Conservation (phyloP, 2,329 filamentous ascomycete species). For the Diaporthe helianthi region DNA sequence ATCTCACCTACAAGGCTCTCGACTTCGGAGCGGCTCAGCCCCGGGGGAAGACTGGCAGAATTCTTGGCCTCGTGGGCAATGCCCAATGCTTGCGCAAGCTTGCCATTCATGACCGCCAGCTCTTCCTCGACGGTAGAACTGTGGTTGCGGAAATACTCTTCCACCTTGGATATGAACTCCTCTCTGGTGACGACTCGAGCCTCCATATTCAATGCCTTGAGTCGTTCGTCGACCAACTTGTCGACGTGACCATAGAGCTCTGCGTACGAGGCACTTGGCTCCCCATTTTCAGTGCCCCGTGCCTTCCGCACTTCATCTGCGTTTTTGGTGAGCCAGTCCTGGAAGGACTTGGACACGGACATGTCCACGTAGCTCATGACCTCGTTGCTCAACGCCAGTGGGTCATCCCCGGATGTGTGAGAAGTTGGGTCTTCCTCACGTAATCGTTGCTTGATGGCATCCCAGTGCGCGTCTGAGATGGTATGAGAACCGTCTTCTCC, state of each 20-base stretch:
- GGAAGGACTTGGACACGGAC: conserved; percentile 53
- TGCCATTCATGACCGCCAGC: conserved; percentile 46
- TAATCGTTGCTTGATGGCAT: conserved; percentile 52
- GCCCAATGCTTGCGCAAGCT: conserved; percentile 36
- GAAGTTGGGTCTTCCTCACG: conserved; percentile 43
- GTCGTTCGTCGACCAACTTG: conserved; percentile 43
- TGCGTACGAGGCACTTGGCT: conserved; percentile 17
- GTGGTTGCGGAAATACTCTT: conserved; percentile 48
- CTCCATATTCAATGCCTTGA: conserved; percentile 34
- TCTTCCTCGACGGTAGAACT: conserved; percentile 50
- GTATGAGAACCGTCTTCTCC: conserved; percentile 46
- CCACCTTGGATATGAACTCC: conserved; percentile 55
- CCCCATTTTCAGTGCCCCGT: background rate
- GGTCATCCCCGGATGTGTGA: background rate
- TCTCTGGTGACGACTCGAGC: conserved; percentile 53
- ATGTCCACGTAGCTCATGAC: conserved; percentile 35
- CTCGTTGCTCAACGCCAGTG: background rate
- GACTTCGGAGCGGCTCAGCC: conserved; percentile 52
- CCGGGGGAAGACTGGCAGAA: conserved; percentile 37
- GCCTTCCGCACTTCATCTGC: conserved; percentile 40
- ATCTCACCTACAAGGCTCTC: conserved; percentile 49
- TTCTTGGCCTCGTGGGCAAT: conserved; percentile 44
- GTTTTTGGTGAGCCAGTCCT: conserved; percentile 60
- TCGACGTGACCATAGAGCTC: conserved; percentile 42
- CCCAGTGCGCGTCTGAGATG: conserved; percentile 56